A percentile compares a stretch with the other conserved stretches of the same genome.
phyloP scores from a whole-genome alignment of 352 stramenopile genomes.

The Globisporangium alternatum region DNA sequence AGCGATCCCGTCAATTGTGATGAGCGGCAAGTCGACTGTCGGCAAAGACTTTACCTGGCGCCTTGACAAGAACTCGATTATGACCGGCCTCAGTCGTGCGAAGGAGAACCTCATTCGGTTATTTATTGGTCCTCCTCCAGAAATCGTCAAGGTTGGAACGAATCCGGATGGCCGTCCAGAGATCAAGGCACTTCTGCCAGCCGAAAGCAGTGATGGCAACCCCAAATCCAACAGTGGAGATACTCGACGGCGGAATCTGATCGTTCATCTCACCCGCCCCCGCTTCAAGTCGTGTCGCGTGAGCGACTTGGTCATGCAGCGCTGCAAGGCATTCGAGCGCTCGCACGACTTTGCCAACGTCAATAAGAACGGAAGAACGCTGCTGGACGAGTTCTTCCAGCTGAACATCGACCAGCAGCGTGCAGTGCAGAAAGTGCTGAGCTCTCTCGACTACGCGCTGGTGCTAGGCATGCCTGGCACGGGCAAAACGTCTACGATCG shows the following conservation, averaged over 20 bases:
- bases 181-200: constrained; percentile 26
- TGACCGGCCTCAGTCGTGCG: constrained; percentile 59
- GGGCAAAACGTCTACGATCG: constrained; percentile 96
- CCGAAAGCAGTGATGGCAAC: constrained; percentile 4
- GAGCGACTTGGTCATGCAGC: constrained; percentile 37
- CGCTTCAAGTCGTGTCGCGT: constrained; percentile 57
- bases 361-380: constrained; percentile 13
- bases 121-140: constrained; percentile 55
- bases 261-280: constrained; percentile 58
- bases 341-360: constrained; percentile 10
- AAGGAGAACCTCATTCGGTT: constrained; percentile 79
- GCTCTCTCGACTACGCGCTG: constrained; percentile 92
- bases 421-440: constrained; percentile 73
- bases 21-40: constrained; percentile 49
- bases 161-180: constrained; percentile 27
- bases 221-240: constrained; percentile 34
- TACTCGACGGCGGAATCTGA: constrained; percentile 47
- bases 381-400: constrained; percentile 51
- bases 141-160: constrained; percentile 42
- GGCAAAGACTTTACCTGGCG: constrained; percentile 64
- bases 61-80: constrained; percentile 72
- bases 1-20: constrained; percentile 57
- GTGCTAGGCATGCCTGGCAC: constrained; percentile 95
- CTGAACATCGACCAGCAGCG: constrained; percentile 81
- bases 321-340: constrained; percentile 15